A percentile compares a stretch with the other conserved stretches of the same genome.
Evolutionary conservation across 2,329 filamentous ascomycete genomes (phyloP).

Genomic region (Beauveria varroae): DNA sequence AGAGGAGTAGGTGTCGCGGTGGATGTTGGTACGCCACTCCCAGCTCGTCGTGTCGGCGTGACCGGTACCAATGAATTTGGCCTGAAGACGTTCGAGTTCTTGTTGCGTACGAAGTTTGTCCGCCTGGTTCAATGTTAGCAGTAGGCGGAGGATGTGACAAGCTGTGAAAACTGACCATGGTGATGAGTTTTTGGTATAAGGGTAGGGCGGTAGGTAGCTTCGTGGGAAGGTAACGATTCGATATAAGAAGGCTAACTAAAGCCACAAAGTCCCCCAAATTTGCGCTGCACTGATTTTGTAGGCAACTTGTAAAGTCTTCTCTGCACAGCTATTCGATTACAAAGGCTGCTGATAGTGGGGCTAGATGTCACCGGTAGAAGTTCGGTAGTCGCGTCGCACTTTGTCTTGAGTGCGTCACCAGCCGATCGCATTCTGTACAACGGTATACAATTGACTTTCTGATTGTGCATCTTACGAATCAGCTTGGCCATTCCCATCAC

Average conservation of each 20-base stretch:
- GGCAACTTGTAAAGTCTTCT: background rate
- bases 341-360: constrained; percentile 7
- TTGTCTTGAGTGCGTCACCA: background rate
- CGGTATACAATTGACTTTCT: background rate
- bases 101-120: constrained; percentile 97
- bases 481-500: background rate
- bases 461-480: background rate
- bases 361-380: background rate
- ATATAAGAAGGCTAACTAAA: background rate
- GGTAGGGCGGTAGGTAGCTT: no score
- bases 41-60: constrained; percentile 95
- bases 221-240: no score
- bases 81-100: constrained; percentile 93
- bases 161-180: constrained; percentile 18
- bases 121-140: constrained; percentile 45
- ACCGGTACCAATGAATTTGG: constrained; percentile 91
- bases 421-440: background rate
- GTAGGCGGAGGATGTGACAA: background rate
- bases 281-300: background rate
- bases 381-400: constrained; percentile 8
- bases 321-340: background rate
- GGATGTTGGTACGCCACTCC: constrained; percentile 95
- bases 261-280: background rate
- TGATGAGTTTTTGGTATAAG: background rate
- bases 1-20: constrained; percentile 84